phyloP scores from a whole-genome alignment of 192 early-diverging fungal species.

The Umbelopsis sp. region DNA sequence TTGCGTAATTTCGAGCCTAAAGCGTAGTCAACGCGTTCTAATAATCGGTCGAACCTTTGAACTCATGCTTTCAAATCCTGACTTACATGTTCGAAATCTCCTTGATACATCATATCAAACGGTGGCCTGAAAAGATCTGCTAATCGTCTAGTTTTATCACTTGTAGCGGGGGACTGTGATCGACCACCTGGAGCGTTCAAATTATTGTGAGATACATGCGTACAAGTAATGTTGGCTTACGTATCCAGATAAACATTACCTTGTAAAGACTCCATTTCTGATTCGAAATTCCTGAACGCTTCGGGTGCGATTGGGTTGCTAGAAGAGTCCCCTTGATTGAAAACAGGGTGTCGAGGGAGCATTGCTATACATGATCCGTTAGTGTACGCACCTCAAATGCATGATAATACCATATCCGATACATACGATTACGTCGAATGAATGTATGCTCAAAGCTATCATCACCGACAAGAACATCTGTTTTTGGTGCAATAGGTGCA shows the following conservation, averaged over 20 bases:
- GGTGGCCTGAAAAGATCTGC: conserved; percentile 88
- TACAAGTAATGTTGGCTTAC: too few relatives aligned
- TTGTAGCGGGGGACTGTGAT: conserved; percentile 26
- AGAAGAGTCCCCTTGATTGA: conserved; percentile 55
- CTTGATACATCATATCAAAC: conserved; percentile 82
- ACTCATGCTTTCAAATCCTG: background rate
- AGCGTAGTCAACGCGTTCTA: background rate
- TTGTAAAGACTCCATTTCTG: conserved; percentile 61
- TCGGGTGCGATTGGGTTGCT: conserved; percentile 47
- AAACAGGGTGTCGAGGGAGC: conserved; percentile 25
- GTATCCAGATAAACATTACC: conserved; percentile 10
- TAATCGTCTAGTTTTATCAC: conserved; percentile 56
- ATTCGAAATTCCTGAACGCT: conserved; percentile 69
- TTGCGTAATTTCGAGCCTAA: conserved; percentile 67
- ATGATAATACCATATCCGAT: background rate
- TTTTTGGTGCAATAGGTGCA: conserved; percentile 82
- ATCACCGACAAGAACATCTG: conserved; percentile 73
- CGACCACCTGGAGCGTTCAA: background rate
- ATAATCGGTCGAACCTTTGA: background rate
- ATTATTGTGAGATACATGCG: too few relatives aligned
- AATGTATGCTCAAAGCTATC: conserved; percentile 22
- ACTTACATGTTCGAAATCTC: conserved; percentile 66
- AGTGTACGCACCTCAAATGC: background rate
- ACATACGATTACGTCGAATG: background rate
- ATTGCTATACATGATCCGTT: background rate